These are phyloP conservation scores for Sporothrix pseudoabietina DNA, from an alignment of 2,329 filamentous ascomycete genomes.

Conservation along the genomic window DNA sequence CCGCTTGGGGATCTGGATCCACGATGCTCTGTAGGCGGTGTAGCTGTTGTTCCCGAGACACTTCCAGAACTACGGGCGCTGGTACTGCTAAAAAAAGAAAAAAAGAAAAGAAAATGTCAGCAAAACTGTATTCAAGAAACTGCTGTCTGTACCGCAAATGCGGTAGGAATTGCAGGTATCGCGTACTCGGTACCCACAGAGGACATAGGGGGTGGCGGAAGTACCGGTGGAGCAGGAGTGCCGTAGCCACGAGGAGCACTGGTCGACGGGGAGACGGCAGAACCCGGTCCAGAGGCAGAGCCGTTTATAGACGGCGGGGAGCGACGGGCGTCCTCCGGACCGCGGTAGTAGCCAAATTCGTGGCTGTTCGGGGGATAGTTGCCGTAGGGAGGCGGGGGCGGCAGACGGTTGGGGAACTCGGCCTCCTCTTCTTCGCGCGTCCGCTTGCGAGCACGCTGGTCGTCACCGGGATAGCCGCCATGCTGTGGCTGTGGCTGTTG, in stretches of 20 bases:
- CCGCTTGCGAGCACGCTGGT: slow-evolving; percentile 31
- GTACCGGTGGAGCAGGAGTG: slow-evolving; percentile 44
- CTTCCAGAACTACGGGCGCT: slow-evolving; percentile 45
- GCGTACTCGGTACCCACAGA: slow-evolving; percentile 34
- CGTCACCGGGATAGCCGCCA: slow-evolving; percentile 29
- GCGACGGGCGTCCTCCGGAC: slow-evolving; percentile 30
- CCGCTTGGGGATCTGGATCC: slow-evolving; percentile 38
- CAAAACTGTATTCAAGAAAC: background rate
- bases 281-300: slow-evolving; percentile 36
- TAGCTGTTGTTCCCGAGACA: slow-evolving; percentile 38
- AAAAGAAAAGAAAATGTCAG: slow-evolving; percentile 28
- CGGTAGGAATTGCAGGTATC: slow-evolving; percentile 22
- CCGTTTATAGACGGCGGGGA: slow-evolving; percentile 32
- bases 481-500: background rate
- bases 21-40: slow-evolving; percentile 44
- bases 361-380: slow-evolving; percentile 17
- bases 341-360: slow-evolving; percentile 31
- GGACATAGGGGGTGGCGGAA: slow-evolving; percentile 41
- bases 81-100: slow-evolving; percentile 39
- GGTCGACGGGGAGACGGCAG: slow-evolving; percentile 45
- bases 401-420: slow-evolving; percentile 30
- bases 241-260: slow-evolving; percentile 41
- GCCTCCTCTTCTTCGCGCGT: slow-evolving; percentile 33
- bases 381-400: slow-evolving; percentile 30
- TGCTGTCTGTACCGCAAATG: slow-evolving; percentile 9